Base-by-base conservation (phyloP, 2,329 filamentous ascomycete genomes). In the Phialophora macrospora region DNA sequence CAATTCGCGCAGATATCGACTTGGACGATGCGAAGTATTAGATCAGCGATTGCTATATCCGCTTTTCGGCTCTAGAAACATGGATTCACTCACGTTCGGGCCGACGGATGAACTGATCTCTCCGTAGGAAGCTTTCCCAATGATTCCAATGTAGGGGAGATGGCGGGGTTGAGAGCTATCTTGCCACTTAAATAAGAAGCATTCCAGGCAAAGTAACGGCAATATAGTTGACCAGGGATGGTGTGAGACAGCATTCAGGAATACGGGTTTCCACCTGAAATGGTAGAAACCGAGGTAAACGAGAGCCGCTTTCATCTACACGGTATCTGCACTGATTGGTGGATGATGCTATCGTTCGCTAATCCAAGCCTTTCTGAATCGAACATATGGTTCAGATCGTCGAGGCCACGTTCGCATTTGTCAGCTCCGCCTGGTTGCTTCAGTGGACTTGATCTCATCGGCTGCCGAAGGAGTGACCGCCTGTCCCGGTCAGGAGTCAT, bases 261-360 rank as follows among this genome's bases (percentile, higher is more conserved):
- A 60, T 14, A 60, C 34, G 20, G 28, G 3, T 34, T 32, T 32
- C 57, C 4, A 38, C 14, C 12, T 38, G 9, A 51, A 24, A 22
- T 24, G n/a, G 57, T 24, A 52, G 38, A 30, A 52, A 51, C 57
- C 57, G 57, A 60, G 57, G 57, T 60, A 60, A 34, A 1, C 2
- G 22, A 26, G 24, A 12, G 7, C 30, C 20, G 6, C 20, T 55
- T 55, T 38, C 7, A 44, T 48, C 49, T 60, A 14, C 2, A 49
- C 24, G 24, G 20, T 9, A 11, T 41, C 38, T 41, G 38, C 26
- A 28, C 20, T 60, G 57, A 60, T 60, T 60, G 57, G 57, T 46
- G 57, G 57, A 52, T 20, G 1, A 12, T 8, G 20, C 14, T 34
- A 28, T 24, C 38, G 44, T 60, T 30, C 30, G 46, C 57, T 22